A percentile compares a stretch with the other conserved stretches of the same genome.
Evolutionary conservation across 2,329 filamentous ascomycete species (phyloP).

Genomic region (Colletotrichum lentis): DNA sequence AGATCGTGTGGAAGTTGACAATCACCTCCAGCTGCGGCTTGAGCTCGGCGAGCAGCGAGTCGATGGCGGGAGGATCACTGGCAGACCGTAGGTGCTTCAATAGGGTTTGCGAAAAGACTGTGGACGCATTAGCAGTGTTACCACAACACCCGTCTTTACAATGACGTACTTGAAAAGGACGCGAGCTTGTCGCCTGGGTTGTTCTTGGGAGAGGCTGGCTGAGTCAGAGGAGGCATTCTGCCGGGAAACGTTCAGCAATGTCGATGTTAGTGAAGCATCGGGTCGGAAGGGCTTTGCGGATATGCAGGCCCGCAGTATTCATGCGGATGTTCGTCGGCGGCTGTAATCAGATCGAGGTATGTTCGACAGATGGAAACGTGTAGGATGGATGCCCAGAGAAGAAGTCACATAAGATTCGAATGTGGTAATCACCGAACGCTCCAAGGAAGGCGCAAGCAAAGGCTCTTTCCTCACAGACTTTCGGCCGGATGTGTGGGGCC

Average conservation of each 20-base stretch:
- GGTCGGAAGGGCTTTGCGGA: neutral
- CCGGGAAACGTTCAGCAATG: neutral
- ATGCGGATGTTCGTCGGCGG: neutral
- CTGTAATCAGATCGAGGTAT: neutral
- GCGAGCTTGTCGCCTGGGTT: neutral
- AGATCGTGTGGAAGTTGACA: neutral
- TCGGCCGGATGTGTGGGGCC: neutral
- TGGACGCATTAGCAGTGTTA: neutral
- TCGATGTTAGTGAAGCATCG: neutral
- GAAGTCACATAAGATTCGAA: neutral
- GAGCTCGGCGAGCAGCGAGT: conserved; percentile 45
- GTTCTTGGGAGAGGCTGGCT: neutral
- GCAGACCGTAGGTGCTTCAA: conserved; percentile 33
- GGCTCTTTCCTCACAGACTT: neutral
- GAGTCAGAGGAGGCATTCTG: neutral
- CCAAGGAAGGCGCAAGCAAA: neutral
- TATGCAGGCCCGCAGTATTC: too few species aligned
- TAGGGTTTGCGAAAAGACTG: conserved; percentile 31
- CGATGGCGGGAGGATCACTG: conserved; percentile 38
- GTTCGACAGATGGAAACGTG: neutral
- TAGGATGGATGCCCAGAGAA: neutral
- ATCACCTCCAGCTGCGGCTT: conserved; percentile 35
- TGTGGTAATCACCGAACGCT: neutral
- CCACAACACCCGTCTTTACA: neutral
- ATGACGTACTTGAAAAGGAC: neutral